Evolutionary conservation across 164 flowering plant genomes (phyloP).

Genomic region (Cinnamomum micranthum): DNA sequence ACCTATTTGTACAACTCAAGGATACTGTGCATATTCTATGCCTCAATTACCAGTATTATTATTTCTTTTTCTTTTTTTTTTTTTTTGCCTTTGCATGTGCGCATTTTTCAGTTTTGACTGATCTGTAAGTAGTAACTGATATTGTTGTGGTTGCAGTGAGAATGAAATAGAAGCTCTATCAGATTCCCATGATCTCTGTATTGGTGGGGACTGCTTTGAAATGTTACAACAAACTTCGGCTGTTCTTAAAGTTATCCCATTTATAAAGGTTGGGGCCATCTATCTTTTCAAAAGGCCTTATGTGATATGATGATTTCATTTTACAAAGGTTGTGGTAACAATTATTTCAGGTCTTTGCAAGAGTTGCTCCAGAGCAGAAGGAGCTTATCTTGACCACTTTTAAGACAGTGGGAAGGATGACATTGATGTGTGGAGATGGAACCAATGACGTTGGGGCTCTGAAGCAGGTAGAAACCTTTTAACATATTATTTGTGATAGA

Average conservation of each 20-base stretch:
- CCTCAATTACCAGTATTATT: no score
- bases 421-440: slow-evolving; percentile 99
- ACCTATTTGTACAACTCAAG: not conserved
- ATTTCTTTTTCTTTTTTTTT: no score
- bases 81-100: no score
- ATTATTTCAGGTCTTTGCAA: slow-evolving; percentile 76
- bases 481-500: not conserved
- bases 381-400: slow-evolving; percentile 92
- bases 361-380: slow-evolving; percentile 98
- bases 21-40: no score
- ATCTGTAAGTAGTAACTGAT: not conserved
- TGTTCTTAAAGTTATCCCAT: slow-evolving; percentile 76
- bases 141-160: slow-evolving; percentile 34
- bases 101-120: no score
- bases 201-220: slow-evolving; percentile 92
- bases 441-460: slow-evolving; percentile 98
- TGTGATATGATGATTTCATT: not conserved
- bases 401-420: slow-evolving; percentile 83
- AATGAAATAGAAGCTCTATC: slow-evolving; percentile 69
- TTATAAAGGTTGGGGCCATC: slow-evolving; percentile 55
- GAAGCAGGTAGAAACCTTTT: slow-evolving; percentile 62
- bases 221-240: slow-evolving; percentile 74
- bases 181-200: slow-evolving; percentile 76
- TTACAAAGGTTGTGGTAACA: not conserved
- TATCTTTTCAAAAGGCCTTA: not conserved